A percentile compares a stretch with the other conserved stretches of the same genome.
phyloP scores from a whole-genome alignment of 129 eudicot genomes.

The Flaveria robusta region DNA sequence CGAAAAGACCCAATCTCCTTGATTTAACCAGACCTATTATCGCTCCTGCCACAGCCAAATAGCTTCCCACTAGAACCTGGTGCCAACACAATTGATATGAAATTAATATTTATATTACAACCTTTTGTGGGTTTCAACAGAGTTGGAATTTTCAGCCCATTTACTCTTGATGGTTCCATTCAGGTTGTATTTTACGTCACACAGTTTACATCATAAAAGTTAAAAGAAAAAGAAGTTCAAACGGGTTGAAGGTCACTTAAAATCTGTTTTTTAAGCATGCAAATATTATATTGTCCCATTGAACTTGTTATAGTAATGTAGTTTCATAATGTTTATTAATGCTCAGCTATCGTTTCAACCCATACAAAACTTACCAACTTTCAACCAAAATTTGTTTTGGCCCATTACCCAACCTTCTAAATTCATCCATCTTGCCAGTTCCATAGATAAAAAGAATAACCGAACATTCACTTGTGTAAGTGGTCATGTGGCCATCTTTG shows the following conservation, averaged over 20 bases:
- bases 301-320: background rate
- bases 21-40: constrained; percentile 43
- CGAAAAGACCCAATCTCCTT: constrained; percentile 52
- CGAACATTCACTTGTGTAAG: background rate
- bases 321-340: background rate
- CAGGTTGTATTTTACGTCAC: background rate
- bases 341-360: background rate
- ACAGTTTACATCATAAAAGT: background rate
- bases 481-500: constrained; percentile 10
- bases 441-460: background rate
- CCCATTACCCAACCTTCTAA: background rate
- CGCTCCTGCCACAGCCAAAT: constrained; percentile 62
- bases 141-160: background rate
- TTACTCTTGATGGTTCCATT: background rate
- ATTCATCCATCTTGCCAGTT: background rate
- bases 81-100: background rate
- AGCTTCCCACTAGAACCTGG: constrained; percentile 69
- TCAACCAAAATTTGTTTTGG: background rate
- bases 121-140: background rate
- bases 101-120: background rate
- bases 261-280: background rate
- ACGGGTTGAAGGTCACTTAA: background rate
- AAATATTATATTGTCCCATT: background rate
- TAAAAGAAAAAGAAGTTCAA: background rate
- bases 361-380: background rate